Conservation (phyloP, 2,329 filamentous ascomycete genomes). For the Didymosphaeria variabile region DNA sequence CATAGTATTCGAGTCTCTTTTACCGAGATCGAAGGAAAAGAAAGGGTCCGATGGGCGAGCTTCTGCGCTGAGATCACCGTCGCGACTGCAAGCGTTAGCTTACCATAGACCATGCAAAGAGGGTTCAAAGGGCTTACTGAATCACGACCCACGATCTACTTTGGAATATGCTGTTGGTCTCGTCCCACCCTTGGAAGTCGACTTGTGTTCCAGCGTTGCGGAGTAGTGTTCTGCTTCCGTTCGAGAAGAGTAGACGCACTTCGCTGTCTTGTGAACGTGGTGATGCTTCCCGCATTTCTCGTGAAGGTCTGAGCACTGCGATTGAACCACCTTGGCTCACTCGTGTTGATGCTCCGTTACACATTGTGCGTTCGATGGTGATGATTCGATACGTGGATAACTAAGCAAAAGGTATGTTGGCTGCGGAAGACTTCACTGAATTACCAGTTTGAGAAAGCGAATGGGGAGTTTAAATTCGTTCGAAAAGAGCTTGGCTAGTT, state of each 20-base stretch:
- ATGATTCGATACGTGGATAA: not conserved
- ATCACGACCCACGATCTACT: conserved; percentile 40
- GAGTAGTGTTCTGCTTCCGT: conserved; percentile 22
- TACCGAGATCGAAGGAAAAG: conserved; percentile 36
- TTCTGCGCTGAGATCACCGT: conserved; percentile 40
- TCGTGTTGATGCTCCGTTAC: conserved; percentile 40
- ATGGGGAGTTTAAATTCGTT: not conserved
- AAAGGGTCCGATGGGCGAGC: conserved; percentile 25
- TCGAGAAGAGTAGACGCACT: conserved; percentile 41
- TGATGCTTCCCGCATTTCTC: conserved; percentile 16
- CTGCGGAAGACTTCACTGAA: not conserved
- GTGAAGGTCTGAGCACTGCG: conserved; percentile 40
- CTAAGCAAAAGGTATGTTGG: not conserved
- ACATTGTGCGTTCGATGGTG: conserved; percentile 28
- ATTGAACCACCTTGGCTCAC: conserved; percentile 47
- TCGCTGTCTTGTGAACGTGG: conserved; percentile 25
- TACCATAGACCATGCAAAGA: not conserved
- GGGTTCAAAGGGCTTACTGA: conserved; percentile 30
- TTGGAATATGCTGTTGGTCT: conserved; percentile 8
- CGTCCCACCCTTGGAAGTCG: conserved; percentile 34
- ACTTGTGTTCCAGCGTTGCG: conserved; percentile 36
- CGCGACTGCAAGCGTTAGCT: conserved; percentile 30
- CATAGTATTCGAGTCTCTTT: conserved; percentile 15
- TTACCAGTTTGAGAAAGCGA: not conserved
- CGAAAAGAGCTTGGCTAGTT: no score